Evolutionary conservation across 768 basidiomycete genomes (phyloP).

Genomic region (Lentinus brumalis): DNA sequence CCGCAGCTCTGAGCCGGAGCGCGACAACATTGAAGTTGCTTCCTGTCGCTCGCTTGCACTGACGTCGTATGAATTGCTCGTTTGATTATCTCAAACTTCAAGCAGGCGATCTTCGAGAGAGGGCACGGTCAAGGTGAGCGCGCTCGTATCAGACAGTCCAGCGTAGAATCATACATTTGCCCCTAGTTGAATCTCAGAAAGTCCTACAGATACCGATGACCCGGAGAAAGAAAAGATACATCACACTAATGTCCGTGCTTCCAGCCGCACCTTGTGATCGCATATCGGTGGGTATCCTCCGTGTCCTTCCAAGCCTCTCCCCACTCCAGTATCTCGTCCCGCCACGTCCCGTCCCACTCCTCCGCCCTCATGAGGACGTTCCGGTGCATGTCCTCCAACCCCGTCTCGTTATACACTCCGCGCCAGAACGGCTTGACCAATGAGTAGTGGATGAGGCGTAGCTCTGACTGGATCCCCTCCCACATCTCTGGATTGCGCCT

Average conservation of each 20-base stretch:
- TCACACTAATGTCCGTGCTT: slow-evolving; percentile 1
- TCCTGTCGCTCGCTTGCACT: too few relatives aligned
- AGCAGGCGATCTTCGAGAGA: too few relatives aligned
- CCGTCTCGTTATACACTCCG: slow-evolving; percentile 18
- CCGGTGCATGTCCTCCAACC: slow-evolving; percentile 20
- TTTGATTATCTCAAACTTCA: too few relatives aligned
- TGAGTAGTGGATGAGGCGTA: slow-evolving; percentile 40
- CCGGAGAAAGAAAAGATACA: too few relatives aligned
- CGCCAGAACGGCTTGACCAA: slow-evolving; percentile 29
- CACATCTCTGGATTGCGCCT: slow-evolving; percentile 31
- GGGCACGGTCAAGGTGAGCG: too few relatives aligned
- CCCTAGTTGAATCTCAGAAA: too few relatives aligned
- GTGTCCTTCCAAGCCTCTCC: slow-evolving; percentile 32
- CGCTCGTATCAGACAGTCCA: too few relatives aligned
- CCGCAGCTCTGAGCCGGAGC: too few relatives aligned
- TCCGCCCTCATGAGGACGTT: slow-evolving; percentile 21
- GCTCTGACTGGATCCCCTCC: slow-evolving; percentile 32
- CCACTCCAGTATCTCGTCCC: slow-evolving; percentile 37
- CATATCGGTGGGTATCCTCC: slow-evolving; percentile 12
- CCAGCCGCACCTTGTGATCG: slow-evolving; percentile 5
- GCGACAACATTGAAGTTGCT: too few relatives aligned
- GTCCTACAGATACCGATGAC: too few relatives aligned
- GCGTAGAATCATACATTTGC: too few relatives aligned
- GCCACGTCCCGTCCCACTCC: slow-evolving; percentile 24
- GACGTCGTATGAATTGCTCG: too few relatives aligned